Conservation (phyloP, 2,329 filamentous ascomycete species). For the Alternaria conjuncta region DNA sequence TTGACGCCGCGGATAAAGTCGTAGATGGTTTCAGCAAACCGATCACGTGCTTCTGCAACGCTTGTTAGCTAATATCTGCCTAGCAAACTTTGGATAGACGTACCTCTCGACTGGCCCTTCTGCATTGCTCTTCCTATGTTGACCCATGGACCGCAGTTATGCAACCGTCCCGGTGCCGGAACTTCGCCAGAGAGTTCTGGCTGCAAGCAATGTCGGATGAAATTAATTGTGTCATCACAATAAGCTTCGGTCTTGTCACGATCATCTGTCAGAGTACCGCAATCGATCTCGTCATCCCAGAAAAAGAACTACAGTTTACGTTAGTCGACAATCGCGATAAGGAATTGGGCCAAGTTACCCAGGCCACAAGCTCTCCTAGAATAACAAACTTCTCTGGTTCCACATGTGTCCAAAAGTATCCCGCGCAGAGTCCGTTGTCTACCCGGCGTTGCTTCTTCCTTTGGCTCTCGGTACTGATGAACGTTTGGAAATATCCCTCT, state of each 20-base stretch:
- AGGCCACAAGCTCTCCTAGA: constrained; percentile 11
- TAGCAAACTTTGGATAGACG: too few relatives aligned
- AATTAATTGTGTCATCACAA: constrained; percentile 11
- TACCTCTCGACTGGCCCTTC: constrained; percentile 13
- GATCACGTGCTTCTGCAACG: constrained; percentile 8
- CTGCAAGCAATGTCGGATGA: constrained; percentile 12
- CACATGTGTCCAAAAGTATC: constrained; percentile 11
- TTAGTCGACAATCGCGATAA: background rate
- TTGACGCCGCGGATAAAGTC: constrained; percentile 10
- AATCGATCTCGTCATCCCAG: constrained; percentile 19
- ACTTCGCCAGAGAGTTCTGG: constrained; percentile 8
- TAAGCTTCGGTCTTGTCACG: constrained; percentile 15
- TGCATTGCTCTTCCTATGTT: constrained; percentile 16
- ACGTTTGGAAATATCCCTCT: constrained; percentile 7
- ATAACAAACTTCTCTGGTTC: constrained; percentile 3
- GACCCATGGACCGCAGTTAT: constrained; percentile 14
- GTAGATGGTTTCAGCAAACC: constrained; percentile 14
- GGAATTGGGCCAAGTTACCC: background rate
- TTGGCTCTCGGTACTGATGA: constrained; percentile 6
- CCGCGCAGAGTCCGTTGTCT: constrained; percentile 9
- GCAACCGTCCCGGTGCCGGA: constrained; percentile 11
- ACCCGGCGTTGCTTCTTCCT: constrained; percentile 9
- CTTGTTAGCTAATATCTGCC: background rate
- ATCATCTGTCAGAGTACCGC: constrained; percentile 13
- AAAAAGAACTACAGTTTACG: constrained; percentile 9